Evolutionary conservation across 2,329 filamentous ascomycete genomes (phyloP), one percentile per base, ranked within the genome.

Genomic region (Kalaharituber pfeilii): DNA sequence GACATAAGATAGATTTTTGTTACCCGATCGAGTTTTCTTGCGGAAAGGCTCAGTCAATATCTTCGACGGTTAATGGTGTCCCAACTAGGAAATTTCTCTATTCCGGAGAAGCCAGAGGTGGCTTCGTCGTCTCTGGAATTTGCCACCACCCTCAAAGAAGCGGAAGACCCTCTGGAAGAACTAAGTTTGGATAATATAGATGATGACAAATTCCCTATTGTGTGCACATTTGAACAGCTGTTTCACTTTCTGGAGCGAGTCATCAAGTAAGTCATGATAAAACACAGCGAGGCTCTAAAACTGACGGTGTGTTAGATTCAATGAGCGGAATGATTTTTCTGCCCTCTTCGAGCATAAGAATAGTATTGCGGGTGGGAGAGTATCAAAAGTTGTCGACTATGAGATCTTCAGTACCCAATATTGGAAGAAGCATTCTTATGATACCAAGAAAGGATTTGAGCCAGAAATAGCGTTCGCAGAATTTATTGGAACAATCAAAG

Each of bases 401-500:
- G 25, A 47, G 15, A 22, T 47, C 42, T 47, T 47, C 24, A 47
- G 1, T 47, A 5, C 24, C 22, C 24, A 47, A 22, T 47, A 47
- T 4, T 47, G 42, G 42, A 20, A 20, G 24, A 22, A 22, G n/a
- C 24, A 64, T 18, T 65, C 63, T 50, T 64, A 62, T 62, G 55
- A 56, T 6, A 54, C 4, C 60, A 58, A 5, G 33, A 52, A 24
- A 53, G 53, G 13, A 56, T 62, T 20, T 54, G 62, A 4, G 42
- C 51, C 59, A 4, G 60, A 62, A 22, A 53, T 65, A 6, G 59
- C 62, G 1, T 66, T 65, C 49, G 59, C 63, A 1, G 65, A 67
- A 20, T 67, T 67, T 8, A 65, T 67, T 57, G 64, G 64, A 22
- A 59, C 66, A 1, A 63, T 66, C 6, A 65, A 66, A 45, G 65